Evolutionary conservation across 2,329 filamentous ascomycete genomes (phyloP).

Genomic region (Dothideomycetes sp.): DNA sequence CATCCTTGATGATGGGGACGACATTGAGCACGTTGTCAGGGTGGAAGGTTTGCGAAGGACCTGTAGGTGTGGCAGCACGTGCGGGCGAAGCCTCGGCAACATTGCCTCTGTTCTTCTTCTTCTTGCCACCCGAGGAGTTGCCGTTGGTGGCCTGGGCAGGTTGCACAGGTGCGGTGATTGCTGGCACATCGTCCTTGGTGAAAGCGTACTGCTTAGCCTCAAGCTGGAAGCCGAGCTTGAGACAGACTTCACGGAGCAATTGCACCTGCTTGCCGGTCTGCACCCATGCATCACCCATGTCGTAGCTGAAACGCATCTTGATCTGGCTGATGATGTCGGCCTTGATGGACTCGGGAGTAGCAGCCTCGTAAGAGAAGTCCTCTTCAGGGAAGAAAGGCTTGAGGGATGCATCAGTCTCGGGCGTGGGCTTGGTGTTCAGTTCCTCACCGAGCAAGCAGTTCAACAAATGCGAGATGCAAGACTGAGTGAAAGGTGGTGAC

Average conservation of each 20-base stretch:
- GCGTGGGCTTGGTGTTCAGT: constrained; percentile 66
- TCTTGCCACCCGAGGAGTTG: constrained; percentile 23
- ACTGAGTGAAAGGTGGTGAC: constrained; percentile 68
- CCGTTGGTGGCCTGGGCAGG: constrained; percentile 27
- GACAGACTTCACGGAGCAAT: constrained; percentile 74
- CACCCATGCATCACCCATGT: constrained; percentile 60
- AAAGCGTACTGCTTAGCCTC: constrained; percentile 70
- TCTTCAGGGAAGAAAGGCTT: constrained; percentile 70
- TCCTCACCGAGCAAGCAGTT: constrained; percentile 81
- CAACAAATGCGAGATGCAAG: constrained; percentile 75
- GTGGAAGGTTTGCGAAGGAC: constrained; percentile 56
- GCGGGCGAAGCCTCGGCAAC: constrained; percentile 40
- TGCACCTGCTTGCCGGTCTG: constrained; percentile 64
- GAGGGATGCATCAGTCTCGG: constrained; percentile 67
- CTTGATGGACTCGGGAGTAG: constrained; percentile 64
- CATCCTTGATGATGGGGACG: constrained; percentile 92
- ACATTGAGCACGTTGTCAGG: constrained; percentile 84
- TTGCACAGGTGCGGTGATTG: constrained; percentile 21
- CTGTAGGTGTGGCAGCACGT: constrained; percentile 36
- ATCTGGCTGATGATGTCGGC: constrained; percentile 64
- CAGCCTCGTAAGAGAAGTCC: constrained; percentile 70
- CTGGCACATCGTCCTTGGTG: constrained; percentile 31
- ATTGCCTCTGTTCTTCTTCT: constrained; percentile 53
- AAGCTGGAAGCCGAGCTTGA: constrained; percentile 86
- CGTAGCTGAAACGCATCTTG: constrained; percentile 64